phyloP scores from a whole-genome alignment of 305 asterid species.

The Fraxinus paxiana region DNA sequence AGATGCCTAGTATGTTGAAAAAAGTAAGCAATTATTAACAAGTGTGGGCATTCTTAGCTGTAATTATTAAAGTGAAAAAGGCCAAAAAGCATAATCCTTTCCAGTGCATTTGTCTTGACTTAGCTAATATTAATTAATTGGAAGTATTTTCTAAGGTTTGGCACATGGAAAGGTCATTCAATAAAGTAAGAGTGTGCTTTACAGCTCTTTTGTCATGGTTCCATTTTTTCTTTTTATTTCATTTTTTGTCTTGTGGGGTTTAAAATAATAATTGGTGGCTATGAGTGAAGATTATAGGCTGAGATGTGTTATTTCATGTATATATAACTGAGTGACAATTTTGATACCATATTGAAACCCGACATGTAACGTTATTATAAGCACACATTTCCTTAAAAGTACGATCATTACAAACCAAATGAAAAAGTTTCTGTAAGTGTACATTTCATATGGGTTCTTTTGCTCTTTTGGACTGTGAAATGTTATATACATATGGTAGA shows the following conservation, averaged over 20 bases:
- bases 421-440: background rate
- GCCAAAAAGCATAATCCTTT: constrained; percentile 24
- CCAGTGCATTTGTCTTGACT: constrained; percentile 40
- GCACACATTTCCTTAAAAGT: background rate
- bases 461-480: background rate
- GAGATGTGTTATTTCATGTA: background rate
- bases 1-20: constrained; percentile 10
- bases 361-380: background rate
- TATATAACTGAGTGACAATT: background rate
- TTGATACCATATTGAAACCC: background rate
- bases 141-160: constrained; percentile 8
- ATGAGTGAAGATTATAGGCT: background rate
- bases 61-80: constrained; percentile 23
- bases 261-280: background rate
- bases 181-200: background rate
- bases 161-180: constrained; percentile 19
- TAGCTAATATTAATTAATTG: background rate
- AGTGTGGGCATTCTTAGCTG: background rate
- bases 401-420: background rate
- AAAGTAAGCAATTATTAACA: background rate
- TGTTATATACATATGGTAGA: background rate
- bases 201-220: background rate
- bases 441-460: background rate
- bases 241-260: background rate
- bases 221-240: background rate